Evolutionary conservation across 371 early-diverging fungal genomes (phyloP), one percentile per base, ranked within the genome.

Genomic region (Phascolomyces articulosus): DNA sequence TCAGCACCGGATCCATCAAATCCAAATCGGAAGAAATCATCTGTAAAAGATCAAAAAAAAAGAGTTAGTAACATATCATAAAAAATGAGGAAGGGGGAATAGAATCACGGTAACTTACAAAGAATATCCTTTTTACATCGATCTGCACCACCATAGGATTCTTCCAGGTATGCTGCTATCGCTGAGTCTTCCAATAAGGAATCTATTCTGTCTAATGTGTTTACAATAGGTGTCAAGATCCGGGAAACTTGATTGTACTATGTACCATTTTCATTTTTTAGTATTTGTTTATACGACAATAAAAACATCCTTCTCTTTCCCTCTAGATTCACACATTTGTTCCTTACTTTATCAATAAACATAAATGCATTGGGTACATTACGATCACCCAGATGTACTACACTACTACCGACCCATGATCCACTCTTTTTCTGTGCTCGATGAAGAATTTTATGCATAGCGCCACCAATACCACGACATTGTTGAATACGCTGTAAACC

Each of bases 1-100:
- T 95, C 95, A 0, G 92, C 95, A 10, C 98, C 98, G 23, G 95
- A 93, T 1, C 98, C 98, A 77, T 98, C 96, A 80, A 98, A 98
- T 0, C 93, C 98, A 69, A 86, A 90, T 26, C 91, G 84, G 89
- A 98, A 98, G 67, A 98, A 97, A 76, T 98, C 98, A 11, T 86
- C 87, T 73, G 20, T 23, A 18, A 49, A 8, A 40, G 4, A n/a
- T 20, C 47, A 47, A 13, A 16, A 13, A n/a, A 6, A 9, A n/a
- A 13, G 47, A 34, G 34, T 9, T 34, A 34, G 6, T 9, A 9
- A 34, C 2, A 11, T 34, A 9, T 34, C 6, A 9, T 9, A 44
- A n/a, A n/a, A n/a, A 16, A 4, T 15, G 15, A 18, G 16, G 3
- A n/a, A 18, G 16, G 8, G 16, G 15, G 16, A n/a, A 18, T n/a